Percentiles rank a stretch among this genome's conserved stretches.
phyloP scores from a whole-genome alignment of 176 grass and related monocot genomes.

The Triticum dicoccoides region DNA sequence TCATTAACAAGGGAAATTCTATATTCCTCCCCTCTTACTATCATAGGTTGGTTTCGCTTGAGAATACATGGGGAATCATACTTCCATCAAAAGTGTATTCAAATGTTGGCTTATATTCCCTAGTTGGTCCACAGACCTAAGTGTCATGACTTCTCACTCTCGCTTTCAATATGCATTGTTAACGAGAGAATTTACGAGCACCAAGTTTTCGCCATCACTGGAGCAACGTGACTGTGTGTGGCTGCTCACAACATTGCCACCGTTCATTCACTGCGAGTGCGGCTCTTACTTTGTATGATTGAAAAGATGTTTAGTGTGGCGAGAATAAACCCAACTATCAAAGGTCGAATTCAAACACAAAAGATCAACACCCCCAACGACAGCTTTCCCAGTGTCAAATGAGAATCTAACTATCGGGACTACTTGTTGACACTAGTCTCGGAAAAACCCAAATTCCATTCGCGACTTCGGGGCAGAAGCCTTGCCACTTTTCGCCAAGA shows the following conservation, averaged over 20 bases:
- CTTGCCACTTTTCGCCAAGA: not conserved
- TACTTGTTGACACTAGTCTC: not conserved
- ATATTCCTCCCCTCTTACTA: not conserved
- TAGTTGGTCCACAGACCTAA: not conserved
- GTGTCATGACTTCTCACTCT: not conserved
- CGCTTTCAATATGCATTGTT: not conserved
- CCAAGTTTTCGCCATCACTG: not conserved
- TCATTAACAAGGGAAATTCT: slow-evolving; percentile 35
- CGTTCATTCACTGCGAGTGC: not conserved
- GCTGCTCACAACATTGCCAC: not conserved
- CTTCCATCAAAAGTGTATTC: not conserved
- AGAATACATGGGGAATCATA: slow-evolving; percentile 4
- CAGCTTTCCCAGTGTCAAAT: not conserved
- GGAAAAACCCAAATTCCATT: not conserved
- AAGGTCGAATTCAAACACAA: not conserved
- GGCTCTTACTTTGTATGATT: not conserved
- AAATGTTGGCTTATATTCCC: slow-evolving; percentile 10
- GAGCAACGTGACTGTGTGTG: not conserved
- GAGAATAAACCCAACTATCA: not conserved
- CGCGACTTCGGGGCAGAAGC: not conserved
- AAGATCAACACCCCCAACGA: not conserved
- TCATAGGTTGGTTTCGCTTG: slow-evolving; percentile 8
- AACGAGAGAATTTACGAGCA: not conserved
- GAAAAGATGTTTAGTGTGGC: not conserved
- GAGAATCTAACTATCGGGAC: not conserved